Percentiles rank a stretch among this genome's conserved stretches.
Evolutionary conservation across 352 stramenopile genomes (phyloP).

Genomic region (Globisporangium irregulare): DNA sequence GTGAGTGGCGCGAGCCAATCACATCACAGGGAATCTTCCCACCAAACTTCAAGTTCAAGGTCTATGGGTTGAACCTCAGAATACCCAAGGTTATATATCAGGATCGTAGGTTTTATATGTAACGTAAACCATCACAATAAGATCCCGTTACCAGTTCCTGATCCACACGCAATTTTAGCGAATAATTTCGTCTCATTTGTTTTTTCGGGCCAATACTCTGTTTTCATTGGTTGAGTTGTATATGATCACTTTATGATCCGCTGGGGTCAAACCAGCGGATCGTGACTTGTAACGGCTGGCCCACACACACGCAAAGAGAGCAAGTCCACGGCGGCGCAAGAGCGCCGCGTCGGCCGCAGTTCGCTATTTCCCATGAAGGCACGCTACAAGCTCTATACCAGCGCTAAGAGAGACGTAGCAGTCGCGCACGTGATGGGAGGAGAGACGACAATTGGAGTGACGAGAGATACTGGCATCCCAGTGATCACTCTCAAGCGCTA

Average conservation of each 20-base stretch:
- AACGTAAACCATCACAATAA: slow-evolving; percentile 2
- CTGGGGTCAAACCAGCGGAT: neutral
- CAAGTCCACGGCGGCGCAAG: neutral
- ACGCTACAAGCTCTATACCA: slow-evolving; percentile 4
- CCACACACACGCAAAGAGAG: neutral
- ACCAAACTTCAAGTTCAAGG: no score
- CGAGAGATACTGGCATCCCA: no score
- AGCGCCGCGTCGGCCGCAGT: neutral
- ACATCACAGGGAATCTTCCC: no score
- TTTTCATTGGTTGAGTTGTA: neutral
- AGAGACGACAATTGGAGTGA: neutral
- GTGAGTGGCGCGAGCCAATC: no score
- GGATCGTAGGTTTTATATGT: no score
- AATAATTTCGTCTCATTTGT: neutral
- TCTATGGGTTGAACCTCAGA: no score
- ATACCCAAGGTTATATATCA: no score
- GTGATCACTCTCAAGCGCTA: no score
- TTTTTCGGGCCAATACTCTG: neutral
- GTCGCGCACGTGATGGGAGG: neutral
- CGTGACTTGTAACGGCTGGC: neutral
- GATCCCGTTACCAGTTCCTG: neutral
- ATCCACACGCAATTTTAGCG: slow-evolving; percentile 1
- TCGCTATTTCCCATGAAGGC: neutral
- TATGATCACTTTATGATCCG: neutral
- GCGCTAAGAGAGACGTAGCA: neutral